Percentiles rank a stretch among this genome's conserved stretches.
phyloP scores from a whole-genome alignment of 495 filamentous ascomycete genomes.

The Trichoderma asperelloides region DNA sequence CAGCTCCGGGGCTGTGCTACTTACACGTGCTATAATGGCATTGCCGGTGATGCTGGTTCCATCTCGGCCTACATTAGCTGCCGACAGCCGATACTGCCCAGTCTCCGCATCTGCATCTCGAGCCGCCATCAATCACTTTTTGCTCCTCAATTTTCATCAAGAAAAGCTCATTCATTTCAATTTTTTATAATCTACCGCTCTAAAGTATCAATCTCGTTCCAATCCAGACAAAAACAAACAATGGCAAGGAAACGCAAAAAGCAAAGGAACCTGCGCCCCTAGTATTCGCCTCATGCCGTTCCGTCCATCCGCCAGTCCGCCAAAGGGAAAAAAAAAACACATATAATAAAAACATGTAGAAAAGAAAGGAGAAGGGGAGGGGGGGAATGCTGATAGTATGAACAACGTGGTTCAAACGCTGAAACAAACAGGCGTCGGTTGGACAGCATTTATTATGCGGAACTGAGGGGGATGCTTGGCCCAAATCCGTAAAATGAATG shows the following conservation, averaged over 20 bases:
- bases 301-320: slow-evolving; percentile 5
- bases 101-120: no score
- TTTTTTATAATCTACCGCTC: slow-evolving; percentile 7
- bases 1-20: no score
- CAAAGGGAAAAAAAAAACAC: slow-evolving; percentile 1
- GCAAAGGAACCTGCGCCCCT: neutral
- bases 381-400: neutral
- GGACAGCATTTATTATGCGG: neutral
- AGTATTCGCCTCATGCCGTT: neutral
- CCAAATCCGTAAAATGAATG: neutral
- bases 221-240: neutral
- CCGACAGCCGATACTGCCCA: no score
- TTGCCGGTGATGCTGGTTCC: no score
- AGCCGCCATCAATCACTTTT: no score
- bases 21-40: no score
- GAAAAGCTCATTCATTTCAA: neutral
- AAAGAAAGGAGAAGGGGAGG: neutral
- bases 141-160: neutral
- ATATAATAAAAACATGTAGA: neutral
- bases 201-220: slow-evolving; percentile 1
- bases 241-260: neutral
- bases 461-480: neutral
- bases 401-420: neutral
- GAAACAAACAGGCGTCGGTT: neutral
- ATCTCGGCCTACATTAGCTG: no score